Evolutionary conservation across 2,329 filamentous ascomycete species (phyloP).

Genomic region (Cordyceps militaris): DNA sequence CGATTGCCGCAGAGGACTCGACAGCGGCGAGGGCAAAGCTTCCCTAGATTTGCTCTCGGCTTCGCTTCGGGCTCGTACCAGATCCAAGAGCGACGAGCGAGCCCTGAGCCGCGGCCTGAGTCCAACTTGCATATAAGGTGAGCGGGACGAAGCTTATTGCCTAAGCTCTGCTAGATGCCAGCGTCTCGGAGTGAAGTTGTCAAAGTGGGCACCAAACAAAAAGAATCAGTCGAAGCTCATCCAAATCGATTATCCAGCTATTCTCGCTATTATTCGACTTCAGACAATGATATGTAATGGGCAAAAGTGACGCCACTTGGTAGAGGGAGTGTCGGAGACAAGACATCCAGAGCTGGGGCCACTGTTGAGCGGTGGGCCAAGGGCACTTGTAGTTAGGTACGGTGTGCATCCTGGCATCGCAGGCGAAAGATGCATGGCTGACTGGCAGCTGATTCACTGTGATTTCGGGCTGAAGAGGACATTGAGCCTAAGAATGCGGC

Average conservation of each 20-base stretch:
- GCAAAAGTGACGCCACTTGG: conserved; percentile 5
- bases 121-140: conserved; percentile 14
- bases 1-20: background rate
- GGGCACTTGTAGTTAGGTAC: background rate
- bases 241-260: background rate
- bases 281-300: background rate
- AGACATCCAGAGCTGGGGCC: conserved; percentile 2
- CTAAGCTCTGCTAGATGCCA: background rate
- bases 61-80: conserved; percentile 14
- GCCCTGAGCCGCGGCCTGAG: conserved; percentile 13
- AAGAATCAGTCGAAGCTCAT: background rate
- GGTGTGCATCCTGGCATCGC: background rate
- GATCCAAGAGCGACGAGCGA: conserved; percentile 14
- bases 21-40: conserved; percentile 7
- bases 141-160: background rate
- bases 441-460: background rate
- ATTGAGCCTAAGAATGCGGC: too few relatives aligned
- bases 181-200: background rate
- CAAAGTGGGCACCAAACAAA: background rate
- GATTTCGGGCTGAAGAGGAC: background rate
- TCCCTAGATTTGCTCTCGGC: conserved; percentile 8
- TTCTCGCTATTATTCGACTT: background rate
- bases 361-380: conserved; percentile 4
- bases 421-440: background rate
- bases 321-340: background rate